Conservation (phyloP, 805 yeast genomes). For the Candida adriatica region DNA sequence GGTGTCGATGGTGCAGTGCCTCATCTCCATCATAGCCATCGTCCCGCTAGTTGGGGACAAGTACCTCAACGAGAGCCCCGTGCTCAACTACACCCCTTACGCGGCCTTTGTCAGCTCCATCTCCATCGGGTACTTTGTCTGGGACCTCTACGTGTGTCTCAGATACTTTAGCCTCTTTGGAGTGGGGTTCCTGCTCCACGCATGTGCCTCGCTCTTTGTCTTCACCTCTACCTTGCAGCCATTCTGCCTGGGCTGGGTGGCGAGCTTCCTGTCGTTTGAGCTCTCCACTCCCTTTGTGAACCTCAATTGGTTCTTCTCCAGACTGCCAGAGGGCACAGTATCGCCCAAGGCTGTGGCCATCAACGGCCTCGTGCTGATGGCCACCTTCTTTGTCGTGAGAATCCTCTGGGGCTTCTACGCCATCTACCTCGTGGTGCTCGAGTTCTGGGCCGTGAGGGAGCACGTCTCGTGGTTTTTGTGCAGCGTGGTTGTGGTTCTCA, state of each 20-base stretch:
- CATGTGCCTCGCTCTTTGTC: conserved; percentile 71
- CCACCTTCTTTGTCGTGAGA: conserved; percentile 69
- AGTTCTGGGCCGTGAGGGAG: conserved; percentile 39
- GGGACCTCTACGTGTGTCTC: conserved; percentile 79
- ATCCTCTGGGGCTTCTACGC: conserved; percentile 85
- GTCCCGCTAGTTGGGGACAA: conserved; percentile 62
- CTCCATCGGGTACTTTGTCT: conserved; percentile 80
- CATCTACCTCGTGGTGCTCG: conserved; percentile 42
- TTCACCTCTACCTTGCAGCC: conserved; percentile 61
- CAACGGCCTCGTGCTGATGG: conserved; percentile 68
- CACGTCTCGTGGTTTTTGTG: conserved; percentile 43
- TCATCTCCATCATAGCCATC: conserved; percentile 52
- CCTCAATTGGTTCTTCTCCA: conserved; percentile 82
- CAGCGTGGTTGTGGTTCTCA: conserved; percentile 43
- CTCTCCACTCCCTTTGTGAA: conserved; percentile 93
- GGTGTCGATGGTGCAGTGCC: conserved; percentile 80
- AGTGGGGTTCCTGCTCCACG: conserved; percentile 75
- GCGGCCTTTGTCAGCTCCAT: conserved; percentile 67
- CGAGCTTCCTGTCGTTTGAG: conserved; percentile 80
- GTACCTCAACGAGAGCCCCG: conserved; percentile 39
- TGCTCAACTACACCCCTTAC: conserved; percentile 69
- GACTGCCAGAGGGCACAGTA: conserved; percentile 62
- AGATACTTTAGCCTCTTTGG: conserved; percentile 67
- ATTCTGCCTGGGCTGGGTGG: conserved; percentile 73
- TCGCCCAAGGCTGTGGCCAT: conserved; percentile 45